Percentiles rank a stretch among this genome's conserved stretches.
Conservation (phyloP, 2,329 filamentous ascomycete genomes). For the Penicillium sp. region DNA sequence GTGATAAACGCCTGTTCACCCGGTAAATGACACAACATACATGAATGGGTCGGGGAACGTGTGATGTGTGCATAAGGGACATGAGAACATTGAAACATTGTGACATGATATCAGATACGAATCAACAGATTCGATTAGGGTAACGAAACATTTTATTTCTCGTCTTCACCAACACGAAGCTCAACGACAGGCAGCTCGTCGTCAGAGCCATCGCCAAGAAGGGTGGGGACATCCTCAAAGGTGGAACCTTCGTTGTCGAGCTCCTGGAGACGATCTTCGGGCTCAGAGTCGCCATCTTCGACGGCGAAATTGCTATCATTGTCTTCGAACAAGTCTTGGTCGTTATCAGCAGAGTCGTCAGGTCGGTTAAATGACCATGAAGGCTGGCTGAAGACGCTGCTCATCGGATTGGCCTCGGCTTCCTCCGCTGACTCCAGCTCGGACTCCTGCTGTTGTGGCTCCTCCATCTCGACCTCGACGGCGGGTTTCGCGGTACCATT, state of each 20-base stretch:
- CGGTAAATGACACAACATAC: neutral
- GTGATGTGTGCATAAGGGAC: neutral
- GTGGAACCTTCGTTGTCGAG: constrained; percentile 27
- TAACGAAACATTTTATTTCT: constrained; percentile 16
- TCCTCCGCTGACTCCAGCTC: constrained; percentile 7
- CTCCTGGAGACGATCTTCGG: constrained; percentile 33
- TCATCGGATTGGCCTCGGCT: constrained; percentile 21
- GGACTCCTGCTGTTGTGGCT: constrained; percentile 18
- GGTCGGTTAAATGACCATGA: constrained; percentile 41
- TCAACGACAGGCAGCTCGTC: constrained; percentile 45
- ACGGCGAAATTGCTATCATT: constrained; percentile 43
- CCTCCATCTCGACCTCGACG: constrained; percentile 41
- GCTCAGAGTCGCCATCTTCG: constrained; percentile 36
- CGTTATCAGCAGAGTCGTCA: constrained; percentile 1
- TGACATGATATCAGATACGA: neutral
- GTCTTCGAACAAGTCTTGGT: constrained; percentile 35
- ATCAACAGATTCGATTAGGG: neutral
- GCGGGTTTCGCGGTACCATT: constrained; percentile 51
- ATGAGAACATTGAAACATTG: neutral
- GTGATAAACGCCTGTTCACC: constrained; percentile 9
- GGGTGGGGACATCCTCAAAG: constrained; percentile 34
- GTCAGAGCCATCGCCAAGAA: constrained; percentile 33
- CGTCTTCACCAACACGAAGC: constrained; percentile 39
- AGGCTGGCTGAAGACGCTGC: constrained; percentile 23
- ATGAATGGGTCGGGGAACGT: neutral